A percentile compares a stretch with the other conserved stretches of the same genome.
Evolutionary conservation across 257 asterid genomes (phyloP).

Genomic region (Solanum clarkiae): DNA sequence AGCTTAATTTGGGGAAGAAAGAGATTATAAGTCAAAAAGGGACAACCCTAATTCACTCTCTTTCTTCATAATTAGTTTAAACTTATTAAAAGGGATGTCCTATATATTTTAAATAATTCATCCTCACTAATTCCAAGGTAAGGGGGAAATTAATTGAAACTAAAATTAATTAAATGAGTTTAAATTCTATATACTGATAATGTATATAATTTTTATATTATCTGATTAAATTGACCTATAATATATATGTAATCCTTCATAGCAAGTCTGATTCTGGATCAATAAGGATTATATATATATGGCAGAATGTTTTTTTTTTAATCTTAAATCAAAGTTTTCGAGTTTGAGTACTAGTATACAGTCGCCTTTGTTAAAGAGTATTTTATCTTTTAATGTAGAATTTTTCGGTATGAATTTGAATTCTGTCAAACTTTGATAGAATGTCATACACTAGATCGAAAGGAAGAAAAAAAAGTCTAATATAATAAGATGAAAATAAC

Average conservation of each 20-base stretch:
- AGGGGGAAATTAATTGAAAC: neutral
- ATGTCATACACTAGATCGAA: fast-evolving
- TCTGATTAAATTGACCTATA: fast-evolving
- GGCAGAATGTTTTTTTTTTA: too few relatives aligned
- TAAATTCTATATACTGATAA: neutral
- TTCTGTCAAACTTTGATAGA: neutral
- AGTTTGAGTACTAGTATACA: neutral
- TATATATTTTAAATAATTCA: conserved; percentile 1
- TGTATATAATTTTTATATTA: neutral
- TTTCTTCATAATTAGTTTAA: conserved; percentile 17
- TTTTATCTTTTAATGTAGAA: fast-evolving
- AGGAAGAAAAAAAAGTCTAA: neutral
- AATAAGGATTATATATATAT: too few relatives aligned
- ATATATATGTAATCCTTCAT: neutral
- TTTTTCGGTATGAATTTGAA: fast-evolving
- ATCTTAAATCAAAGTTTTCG: neutral
- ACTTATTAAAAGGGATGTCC: conserved; percentile 22
- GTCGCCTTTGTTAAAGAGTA: fast-evolving
- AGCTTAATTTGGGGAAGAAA: conserved; percentile 24
- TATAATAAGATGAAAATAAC: neutral
- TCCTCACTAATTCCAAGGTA: conserved; percentile 20
- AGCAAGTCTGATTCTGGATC: neutral
- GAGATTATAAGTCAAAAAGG: conserved; percentile 23
- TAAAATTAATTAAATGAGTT: neutral
- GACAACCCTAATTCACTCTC: conserved; percentile 3